Evolutionary conservation across 1,284 basidiomycete genomes (phyloP), one percentile per base, ranked within the genome.

Genomic region (Ceratobasidium sp.): DNA sequence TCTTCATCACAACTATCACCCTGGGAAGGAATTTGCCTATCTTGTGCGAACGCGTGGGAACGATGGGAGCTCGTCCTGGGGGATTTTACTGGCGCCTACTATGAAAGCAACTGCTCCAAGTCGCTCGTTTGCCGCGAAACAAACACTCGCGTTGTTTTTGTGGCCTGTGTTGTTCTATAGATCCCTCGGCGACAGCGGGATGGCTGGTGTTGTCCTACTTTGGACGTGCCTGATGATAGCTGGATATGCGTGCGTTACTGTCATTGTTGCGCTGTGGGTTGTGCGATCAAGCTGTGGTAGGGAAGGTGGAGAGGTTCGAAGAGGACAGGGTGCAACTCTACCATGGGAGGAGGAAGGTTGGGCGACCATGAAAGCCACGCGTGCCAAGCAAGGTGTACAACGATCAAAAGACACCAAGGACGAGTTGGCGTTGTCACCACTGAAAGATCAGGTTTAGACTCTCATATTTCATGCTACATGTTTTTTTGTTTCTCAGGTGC

Each of bases 401-500:
- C n/a, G n/a, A n/a, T n/a, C n/a, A n/a, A n/a, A n/a, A n/a, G n/a
- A n/a, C n/a, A n/a, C n/a, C n/a, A n/a, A n/a, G n/a, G n/a, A n/a
- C n/a, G n/a, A n/a, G n/a, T n/a, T n/a, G n/a, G n/a, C n/a, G n/a
- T 9, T 36, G 17, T 33, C 19, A n/a, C 54, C 36, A 22, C 60
- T 62, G 60, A 62, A 71, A 71, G 54, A 59, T 31, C 17, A 19
- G 29, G 44, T 41, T n/a, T 57, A 71, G 27, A 22, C 22, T 33
- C 17, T 44, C 47, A 33, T 44, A 44, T 53, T 22, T 56, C 24
- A 7, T 14, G 31, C 51, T 67, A 31, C n/a, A 51, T 47, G n/a
- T 19, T 31, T 41, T 57, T 62, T 45, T n/a, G 41, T 47, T 11
- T 47, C 60, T n/a, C n/a, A n/a, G n/a, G n/a, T n/a, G n/a, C n/a